Evolutionary conservation across 2,329 filamentous ascomycete genomes (phyloP), one percentile per base, ranked within the genome.

Genomic region (Whalleya microplaca): DNA sequence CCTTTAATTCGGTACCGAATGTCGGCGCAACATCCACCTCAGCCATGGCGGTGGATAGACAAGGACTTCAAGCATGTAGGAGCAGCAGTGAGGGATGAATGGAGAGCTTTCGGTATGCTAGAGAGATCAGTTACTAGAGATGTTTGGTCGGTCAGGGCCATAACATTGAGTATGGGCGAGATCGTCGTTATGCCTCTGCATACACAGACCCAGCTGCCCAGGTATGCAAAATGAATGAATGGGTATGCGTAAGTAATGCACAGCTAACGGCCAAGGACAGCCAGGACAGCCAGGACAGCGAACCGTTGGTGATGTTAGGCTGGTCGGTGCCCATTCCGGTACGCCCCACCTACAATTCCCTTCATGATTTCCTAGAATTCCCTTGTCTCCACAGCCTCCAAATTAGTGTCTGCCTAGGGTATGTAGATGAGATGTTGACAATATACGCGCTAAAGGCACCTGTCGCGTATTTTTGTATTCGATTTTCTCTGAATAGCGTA

Each of bases 1-100:
- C 92, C 89, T 96, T 98, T 74, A 98, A 83, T 80, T 97, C 93
- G 56, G 89, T 86, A 77, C 95, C 95, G 76, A 99, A 96, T 68
- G 91, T 90, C 71, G 91, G 91, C 78, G 87, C 83, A 72, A 84
- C 85, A 68, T 96, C 92, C 75, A 91, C 84, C 76, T 93, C 90
- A 72, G 89, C 87, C 91, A 96, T 96, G 65, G 65, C 75, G 67
- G 62, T 59, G 65, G 48, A 54, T 52, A 27, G 48, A 52, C 21
- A 43, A 55, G 6, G 56, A 48, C 50, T 55, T 55, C 49, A 53
- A 63, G 55, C 65, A 69, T 69, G 59, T 62, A 66, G 56, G 45
- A 48, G 45, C 19, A 48, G 42, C 55, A 41, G 43, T 20, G 41
- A 42, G 21, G 46, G 51, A 41, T 42, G 40, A 41, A 46, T 46